These are phyloP conservation scores for Fusarium siculi DNA, from an alignment of 2,329 filamentous ascomycete genomes.

Conservation along the genomic window DNA sequence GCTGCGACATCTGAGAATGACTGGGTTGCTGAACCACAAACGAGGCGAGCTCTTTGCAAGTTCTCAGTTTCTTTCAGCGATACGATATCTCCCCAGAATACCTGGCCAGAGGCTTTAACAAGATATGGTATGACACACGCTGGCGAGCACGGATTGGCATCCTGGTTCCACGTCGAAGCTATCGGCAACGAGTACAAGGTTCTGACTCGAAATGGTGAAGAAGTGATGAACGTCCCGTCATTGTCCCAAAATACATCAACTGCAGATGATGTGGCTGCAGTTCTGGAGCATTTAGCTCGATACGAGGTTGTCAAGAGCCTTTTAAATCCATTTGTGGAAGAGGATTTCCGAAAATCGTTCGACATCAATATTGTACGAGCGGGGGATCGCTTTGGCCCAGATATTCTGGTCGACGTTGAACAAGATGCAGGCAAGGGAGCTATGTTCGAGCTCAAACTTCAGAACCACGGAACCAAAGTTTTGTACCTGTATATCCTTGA, in stretches of 20 bases:
- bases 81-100: rapidly evolving
- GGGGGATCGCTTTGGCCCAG: neutral
- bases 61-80: neutral
- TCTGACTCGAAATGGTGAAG: neutral
- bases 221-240: neutral
- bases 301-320: slow-evolving; percentile 7
- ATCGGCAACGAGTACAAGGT: neutral
- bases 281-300: neutral
- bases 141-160: rapidly evolving
- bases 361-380: neutral
- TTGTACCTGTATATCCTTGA: slow-evolving; percentile 5
- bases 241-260: neutral
- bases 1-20: neutral
- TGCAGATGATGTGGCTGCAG: neutral
- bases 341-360: neutral
- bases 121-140: neutral
- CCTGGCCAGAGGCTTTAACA: neutral
- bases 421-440: neutral
- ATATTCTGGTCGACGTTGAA: neutral
- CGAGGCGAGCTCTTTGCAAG: neutral
- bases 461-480: neutral
- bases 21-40: slow-evolving; percentile 1
- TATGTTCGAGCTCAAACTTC: neutral
- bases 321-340: neutral
- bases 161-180: neutral